Base-by-base conservation (phyloP, 1,284 basidiomycete genomes). In the Moesziomyces globuligerus region DNA sequence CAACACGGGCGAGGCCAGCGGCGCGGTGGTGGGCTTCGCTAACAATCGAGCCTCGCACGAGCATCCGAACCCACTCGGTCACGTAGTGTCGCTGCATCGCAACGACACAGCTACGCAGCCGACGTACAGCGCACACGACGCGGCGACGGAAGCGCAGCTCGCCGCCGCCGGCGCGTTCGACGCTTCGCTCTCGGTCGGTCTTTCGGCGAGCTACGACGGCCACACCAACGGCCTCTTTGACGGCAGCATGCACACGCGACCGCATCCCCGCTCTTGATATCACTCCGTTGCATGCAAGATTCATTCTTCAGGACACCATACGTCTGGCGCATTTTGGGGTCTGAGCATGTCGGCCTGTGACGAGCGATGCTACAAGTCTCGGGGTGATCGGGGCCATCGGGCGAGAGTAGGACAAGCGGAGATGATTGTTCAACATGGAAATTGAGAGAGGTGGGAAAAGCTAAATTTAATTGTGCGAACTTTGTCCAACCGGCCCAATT, bases 131-230 rank as follows among this genome's bases (percentile, higher is more conserved):
- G 28, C 41, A 39, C n/a, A 47, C 15, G 15, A 11, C 20, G n/a
- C 42, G 38, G 8, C 21, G 25, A 13, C 40, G 39, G 13, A n/a
- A 25, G 10, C 26, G 15, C 26, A n/a, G 23, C 13, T 49, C 18
- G 13, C 28, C n/a, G n/a, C 20, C 23, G 23, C 18, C 40, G 25
- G 18, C 34, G 51, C 28, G n/a, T 20, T 62, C 18, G 59, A 62
- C 23, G 59, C 59, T 6, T 62, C 52, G 34, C 40, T 62, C 28
- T 25, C 48, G 9, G 52, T 62, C 4, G 53, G 48, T 1, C 21
- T 62, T 24, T 28, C 41, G 6, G 18, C 46, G 37, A 48, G 50
- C 20, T 52, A 48, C 29, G 41, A 48, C 20, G 41, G 15, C 17
- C 24, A 13, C 17, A 25, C 46, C 10, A 32, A 8, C 23, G 32